phyloP scores from a whole-genome alignment of 306 rosid species.

The Acmispon strigosus region DNA sequence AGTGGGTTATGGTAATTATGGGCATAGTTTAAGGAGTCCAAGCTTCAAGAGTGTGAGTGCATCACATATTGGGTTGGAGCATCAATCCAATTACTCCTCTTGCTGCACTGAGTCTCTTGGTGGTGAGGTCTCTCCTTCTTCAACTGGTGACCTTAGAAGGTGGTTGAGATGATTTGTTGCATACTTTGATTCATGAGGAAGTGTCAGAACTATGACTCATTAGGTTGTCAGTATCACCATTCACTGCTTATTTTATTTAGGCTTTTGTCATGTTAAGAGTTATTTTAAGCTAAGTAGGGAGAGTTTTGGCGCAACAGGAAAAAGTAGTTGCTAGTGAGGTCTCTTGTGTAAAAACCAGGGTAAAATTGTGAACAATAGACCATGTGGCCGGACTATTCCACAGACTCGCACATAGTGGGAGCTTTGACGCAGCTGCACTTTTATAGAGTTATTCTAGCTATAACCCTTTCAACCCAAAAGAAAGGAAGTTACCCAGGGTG shows the following conservation, averaged over 20 bases:
- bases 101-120: constrained; percentile 85
- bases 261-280: constrained; percentile 28
- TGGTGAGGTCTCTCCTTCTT: constrained; percentile 87
- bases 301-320: too few relatives aligned
- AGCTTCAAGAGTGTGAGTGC: constrained; percentile 79
- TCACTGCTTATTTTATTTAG: constrained; percentile 26
- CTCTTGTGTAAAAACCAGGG: too few relatives aligned
- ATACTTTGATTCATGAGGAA: background rate
- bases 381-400: too few relatives aligned
- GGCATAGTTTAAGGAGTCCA: constrained; percentile 75
- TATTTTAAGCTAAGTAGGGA: constrained; percentile 1
- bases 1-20: constrained; percentile 50
- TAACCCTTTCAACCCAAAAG: constrained; percentile 28
- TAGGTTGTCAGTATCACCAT: background rate
- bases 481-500: constrained; percentile 14
- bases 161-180: constrained; percentile 67
- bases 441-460: background rate
- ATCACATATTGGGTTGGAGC: constrained; percentile 62
- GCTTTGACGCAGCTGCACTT: too few relatives aligned
- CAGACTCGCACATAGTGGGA: too few relatives aligned
- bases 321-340: too few relatives aligned
- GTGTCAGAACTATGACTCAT: constrained; percentile 1
- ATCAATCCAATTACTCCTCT: constrained; percentile 87
- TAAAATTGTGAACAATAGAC: too few relatives aligned
- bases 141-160: constrained; percentile 76